Percentiles rank a stretch among this genome's conserved stretches.
These are phyloP conservation scores for Triticum monococcum DNA, from an alignment of 176 grass and related monocot species.

Conservation along the genomic window DNA sequence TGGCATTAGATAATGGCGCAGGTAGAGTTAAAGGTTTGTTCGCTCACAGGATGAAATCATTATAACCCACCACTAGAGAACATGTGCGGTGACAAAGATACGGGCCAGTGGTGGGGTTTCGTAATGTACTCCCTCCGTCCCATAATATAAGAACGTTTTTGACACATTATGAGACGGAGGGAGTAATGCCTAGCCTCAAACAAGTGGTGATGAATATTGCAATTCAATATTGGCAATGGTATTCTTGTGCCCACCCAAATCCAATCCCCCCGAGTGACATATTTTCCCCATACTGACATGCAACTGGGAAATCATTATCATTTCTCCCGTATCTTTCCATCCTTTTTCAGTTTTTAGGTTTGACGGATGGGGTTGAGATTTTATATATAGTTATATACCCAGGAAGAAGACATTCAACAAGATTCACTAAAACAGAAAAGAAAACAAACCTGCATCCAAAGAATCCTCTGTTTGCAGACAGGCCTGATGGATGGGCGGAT, in stretches of 20 bases:
- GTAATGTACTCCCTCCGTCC: neutral
- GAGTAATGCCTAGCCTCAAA: neutral
- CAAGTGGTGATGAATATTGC: neutral
- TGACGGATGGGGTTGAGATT: neutral
- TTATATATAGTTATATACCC: neutral
- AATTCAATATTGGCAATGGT: neutral
- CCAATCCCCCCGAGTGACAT: too few species aligned
- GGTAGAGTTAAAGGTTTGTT: conserved; percentile 31
- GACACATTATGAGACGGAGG: too few species aligned
- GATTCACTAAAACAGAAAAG: neutral
- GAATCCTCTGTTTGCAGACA: conserved; percentile 85
- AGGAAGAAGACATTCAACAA: neutral
- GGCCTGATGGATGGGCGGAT: conserved; percentile 83
- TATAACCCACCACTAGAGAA: neutral
- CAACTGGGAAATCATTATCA: neutral
- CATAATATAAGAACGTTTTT: too few species aligned
- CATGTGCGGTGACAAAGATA: neutral
- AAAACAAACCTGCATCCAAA: conserved; percentile 78
- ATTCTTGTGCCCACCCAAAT: neutral
- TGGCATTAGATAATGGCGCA: neutral
- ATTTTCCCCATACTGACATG: too few species aligned
- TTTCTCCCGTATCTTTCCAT: neutral
- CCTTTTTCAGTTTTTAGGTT: neutral
- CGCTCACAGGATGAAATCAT: neutral
- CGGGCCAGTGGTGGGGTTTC: neutral